Percentiles rank a stretch among this genome's conserved stretches.
Evolutionary conservation across 2,329 filamentous ascomycete genomes (phyloP).

Genomic region (Fusarium foetens): DNA sequence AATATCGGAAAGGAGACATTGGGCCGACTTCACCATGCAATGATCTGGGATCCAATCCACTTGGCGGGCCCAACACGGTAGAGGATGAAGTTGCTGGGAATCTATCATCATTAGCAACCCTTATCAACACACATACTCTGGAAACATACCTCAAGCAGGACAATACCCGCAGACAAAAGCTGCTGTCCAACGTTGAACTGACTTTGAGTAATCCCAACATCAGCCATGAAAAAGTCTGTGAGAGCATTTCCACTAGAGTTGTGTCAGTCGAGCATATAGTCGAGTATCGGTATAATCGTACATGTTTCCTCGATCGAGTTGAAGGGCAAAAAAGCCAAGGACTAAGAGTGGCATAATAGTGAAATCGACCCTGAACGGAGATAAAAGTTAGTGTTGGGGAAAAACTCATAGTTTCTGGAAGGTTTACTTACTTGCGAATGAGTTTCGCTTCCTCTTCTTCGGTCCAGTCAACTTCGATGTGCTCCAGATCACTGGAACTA

Average conservation of each 20-base stretch:
- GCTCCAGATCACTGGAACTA: slow-evolving; percentile 26
- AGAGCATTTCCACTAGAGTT: slow-evolving; percentile 52
- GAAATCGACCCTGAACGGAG: slow-evolving; percentile 52
- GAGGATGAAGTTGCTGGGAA: slow-evolving; percentile 59
- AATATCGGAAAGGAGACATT: not conserved
- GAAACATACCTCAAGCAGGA: slow-evolving; percentile 50
- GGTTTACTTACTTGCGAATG: slow-evolving; percentile 43
- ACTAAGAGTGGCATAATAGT: slow-evolving; percentile 59
- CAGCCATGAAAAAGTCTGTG: slow-evolving; percentile 57
- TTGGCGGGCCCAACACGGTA: slow-evolving; percentile 57
- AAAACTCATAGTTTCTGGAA: not conserved
- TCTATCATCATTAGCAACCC: slow-evolving; percentile 9
- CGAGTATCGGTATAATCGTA: not conserved
- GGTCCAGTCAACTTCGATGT: slow-evolving; percentile 40
- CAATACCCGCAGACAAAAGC: slow-evolving; percentile 58
- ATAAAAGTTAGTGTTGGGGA: too few species aligned
- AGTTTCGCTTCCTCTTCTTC: slow-evolving; percentile 44
- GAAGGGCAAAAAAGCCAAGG: slow-evolving; percentile 59
- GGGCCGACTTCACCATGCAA: slow-evolving; percentile 44
- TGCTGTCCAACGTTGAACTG: slow-evolving; percentile 61
- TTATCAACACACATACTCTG: rapidly evolving
- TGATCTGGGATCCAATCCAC: slow-evolving; percentile 53
- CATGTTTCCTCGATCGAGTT: slow-evolving; percentile 53
- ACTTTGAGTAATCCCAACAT: slow-evolving; percentile 58
- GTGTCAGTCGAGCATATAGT: not conserved